Evolutionary conservation across 2,329 filamentous ascomycete genomes (phyloP), one percentile per base, ranked within the genome.

Genomic region (Ascochyta koolunga): DNA sequence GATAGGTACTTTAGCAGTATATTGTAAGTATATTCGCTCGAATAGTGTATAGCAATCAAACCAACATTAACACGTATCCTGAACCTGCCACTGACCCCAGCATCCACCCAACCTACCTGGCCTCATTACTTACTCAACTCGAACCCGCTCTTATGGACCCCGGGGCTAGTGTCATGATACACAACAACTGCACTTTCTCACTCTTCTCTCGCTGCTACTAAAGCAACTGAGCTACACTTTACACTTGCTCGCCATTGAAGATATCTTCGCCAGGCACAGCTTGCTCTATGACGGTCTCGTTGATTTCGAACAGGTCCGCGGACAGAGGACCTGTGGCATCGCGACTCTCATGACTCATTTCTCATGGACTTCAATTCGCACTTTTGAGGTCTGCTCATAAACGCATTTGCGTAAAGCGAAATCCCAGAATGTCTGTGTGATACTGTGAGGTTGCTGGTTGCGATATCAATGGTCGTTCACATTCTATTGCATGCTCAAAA

Each of bases 241-340:
- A 80, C 13, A 79, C 80, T 29, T 62, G 58, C 64, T 81, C 70
- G 8, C 70, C 73, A 0, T 60, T 43, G 59, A 78, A 77, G n/a
- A 82, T 43, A 44, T 81, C 76, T 4, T 13, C 19, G 10, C 40
- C 32, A 8, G 38, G 33, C 15, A 25, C 15, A 9, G 19, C 25
- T n/a, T 25, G 25, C 33, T 38, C 10, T 2, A 21, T 39, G 9
- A 25, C 39, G 6, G 25, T 45, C 3, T 33, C 48, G 11, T 44
- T 33, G 10, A 38, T 32, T 33, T 40, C 38, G 10, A 37, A 50
- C 16, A 50, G 16, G 9, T 43, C 31, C 16, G 82, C 65, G 9
- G 67, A 72, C 46, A 83, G 60, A 0, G 80, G 80, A 3, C 80
- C 79, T 5, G 81, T 81, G 8, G 79, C 80, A 44, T 83, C 82